A percentile compares a stretch with the other conserved stretches of the same genome.
Evolutionary conservation across 345 rosid species (phyloP).

Genomic region (Eucalyptus virginea): DNA sequence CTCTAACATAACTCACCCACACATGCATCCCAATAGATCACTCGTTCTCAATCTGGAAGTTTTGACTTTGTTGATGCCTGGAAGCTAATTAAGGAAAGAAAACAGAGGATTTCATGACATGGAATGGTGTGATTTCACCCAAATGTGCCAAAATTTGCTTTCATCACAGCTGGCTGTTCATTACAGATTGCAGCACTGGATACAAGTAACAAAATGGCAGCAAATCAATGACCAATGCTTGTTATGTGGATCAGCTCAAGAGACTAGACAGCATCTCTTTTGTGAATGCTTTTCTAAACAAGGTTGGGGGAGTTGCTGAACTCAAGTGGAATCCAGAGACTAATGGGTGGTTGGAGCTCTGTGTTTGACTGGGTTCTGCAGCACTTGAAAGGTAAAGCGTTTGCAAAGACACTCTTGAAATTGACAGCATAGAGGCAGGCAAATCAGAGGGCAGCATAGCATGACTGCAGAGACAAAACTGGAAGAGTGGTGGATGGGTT

Average conservation of each 20-base stretch:
- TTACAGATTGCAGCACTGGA: not conserved
- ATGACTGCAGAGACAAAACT: no score
- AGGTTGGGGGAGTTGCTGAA: not conserved
- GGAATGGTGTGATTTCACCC: not conserved
- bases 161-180: not conserved
- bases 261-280: not conserved
- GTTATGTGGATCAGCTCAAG: not conserved
- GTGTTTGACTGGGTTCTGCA: not conserved
- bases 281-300: not conserved
- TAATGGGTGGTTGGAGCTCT: not conserved
- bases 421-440: no score
- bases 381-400: not conserved
- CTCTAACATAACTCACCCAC: no score
- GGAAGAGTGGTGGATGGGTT: no score
- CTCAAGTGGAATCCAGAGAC: not conserved
- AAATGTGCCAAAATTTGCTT: not conserved
- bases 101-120: not conserved
- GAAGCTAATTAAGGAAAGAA: not conserved
- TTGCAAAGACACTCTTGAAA: not conserved
- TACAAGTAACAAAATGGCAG: not conserved
- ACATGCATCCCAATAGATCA: not conserved
- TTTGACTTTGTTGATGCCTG: not conserved
- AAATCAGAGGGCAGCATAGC: no score
- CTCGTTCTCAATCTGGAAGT: not conserved
- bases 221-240: not conserved